Percentiles rank a stretch among this genome's conserved stretches.
These are phyloP conservation scores for Lipomyces mesembrius DNA, from an alignment of 805 yeast genomes.

Conservation along the genomic window DNA sequence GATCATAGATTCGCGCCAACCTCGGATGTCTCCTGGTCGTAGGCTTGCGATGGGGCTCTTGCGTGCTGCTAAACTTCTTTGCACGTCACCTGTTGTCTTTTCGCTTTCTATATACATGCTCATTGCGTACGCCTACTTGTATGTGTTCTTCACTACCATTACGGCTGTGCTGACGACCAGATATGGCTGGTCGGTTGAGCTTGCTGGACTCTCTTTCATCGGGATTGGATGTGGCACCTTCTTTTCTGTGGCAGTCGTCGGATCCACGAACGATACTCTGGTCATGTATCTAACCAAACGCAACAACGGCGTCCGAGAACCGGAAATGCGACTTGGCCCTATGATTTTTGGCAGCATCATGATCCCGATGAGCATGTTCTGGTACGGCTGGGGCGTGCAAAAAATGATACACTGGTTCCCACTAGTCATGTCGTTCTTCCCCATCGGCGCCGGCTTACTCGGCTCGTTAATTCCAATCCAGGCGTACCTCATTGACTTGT, in stretches of 20 bases:
- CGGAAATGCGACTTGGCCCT: slow-evolving; percentile 58
- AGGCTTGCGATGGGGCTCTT: slow-evolving; percentile 15
- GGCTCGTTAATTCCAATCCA: slow-evolving; percentile 34
- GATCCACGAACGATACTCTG: slow-evolving; percentile 31
- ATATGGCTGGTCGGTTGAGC: slow-evolving; percentile 59
- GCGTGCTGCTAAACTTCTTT: slow-evolving; percentile 49
- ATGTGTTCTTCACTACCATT: slow-evolving; percentile 59
- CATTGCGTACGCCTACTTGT: slow-evolving; percentile 44
- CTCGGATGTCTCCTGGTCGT: slow-evolving; percentile 46
- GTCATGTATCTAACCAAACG: slow-evolving; percentile 26
- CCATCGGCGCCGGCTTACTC: slow-evolving; percentile 33
- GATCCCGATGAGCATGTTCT: slow-evolving; percentile 55
- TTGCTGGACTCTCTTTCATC: slow-evolving; percentile 63
- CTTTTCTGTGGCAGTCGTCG: slow-evolving; percentile 57
- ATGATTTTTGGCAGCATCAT: slow-evolving; percentile 56
- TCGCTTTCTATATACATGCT: slow-evolving; percentile 31
- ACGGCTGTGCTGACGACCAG: slow-evolving; percentile 58
- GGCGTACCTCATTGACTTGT: slow-evolving; percentile 34
- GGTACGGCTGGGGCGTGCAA: slow-evolving; percentile 43
- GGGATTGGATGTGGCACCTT: slow-evolving; percentile 59
- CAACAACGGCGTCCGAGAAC: slow-evolving; percentile 44
- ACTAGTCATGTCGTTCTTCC: slow-evolving; percentile 24
- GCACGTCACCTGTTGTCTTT: slow-evolving; percentile 28
- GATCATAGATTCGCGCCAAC: slow-evolving; percentile 61
- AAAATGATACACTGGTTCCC: slow-evolving; percentile 29